Percentiles rank a stretch among this genome's conserved stretches.
Evolutionary conservation across 176 grass and related monocot species (phyloP).

Genomic region (Cenchrus americanus): DNA sequence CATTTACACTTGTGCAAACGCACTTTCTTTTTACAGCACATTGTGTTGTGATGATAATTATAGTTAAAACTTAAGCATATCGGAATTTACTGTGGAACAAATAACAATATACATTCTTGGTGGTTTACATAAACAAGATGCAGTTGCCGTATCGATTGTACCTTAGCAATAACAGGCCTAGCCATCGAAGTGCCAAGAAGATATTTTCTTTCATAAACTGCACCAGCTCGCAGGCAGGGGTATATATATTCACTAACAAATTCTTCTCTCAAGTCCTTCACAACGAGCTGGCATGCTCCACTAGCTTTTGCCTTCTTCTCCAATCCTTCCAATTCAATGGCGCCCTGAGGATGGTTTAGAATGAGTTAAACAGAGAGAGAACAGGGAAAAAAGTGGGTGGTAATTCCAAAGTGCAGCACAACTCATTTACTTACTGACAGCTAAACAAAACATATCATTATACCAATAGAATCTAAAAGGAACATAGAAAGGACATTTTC

Average conservation of each 20-base stretch:
- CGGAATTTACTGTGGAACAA: background rate
- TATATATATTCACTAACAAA: slow-evolving; percentile 95
- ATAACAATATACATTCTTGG: background rate
- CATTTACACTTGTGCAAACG: background rate
- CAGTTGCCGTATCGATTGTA: slow-evolving; percentile 29
- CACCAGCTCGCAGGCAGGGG: slow-evolving; percentile 87
- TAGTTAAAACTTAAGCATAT: background rate
- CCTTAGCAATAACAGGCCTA: slow-evolving; percentile 97
- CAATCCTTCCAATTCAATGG: slow-evolving; percentile 89
- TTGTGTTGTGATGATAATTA: background rate
- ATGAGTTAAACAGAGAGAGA: background rate
- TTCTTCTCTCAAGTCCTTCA: slow-evolving; percentile 94
- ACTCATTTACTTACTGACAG: background rate
- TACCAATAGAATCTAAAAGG: background rate
- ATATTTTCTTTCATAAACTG: slow-evolving; percentile 99
- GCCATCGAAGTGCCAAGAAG: slow-evolving; percentile 98
- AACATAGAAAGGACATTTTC: slow-evolving; percentile 25
- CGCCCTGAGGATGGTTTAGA: slow-evolving; percentile 53
- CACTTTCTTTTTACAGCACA: background rate
- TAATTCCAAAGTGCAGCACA: background rate
- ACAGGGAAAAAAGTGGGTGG: background rate
- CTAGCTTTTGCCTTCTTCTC: slow-evolving; percentile 95
- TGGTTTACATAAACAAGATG: background rate
- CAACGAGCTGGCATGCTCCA: slow-evolving; percentile 93
- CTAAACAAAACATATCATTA: background rate